phyloP scores from a whole-genome alignment of 2,329 filamentous ascomycete genomes.

The Exophiala lecanii-corni region DNA sequence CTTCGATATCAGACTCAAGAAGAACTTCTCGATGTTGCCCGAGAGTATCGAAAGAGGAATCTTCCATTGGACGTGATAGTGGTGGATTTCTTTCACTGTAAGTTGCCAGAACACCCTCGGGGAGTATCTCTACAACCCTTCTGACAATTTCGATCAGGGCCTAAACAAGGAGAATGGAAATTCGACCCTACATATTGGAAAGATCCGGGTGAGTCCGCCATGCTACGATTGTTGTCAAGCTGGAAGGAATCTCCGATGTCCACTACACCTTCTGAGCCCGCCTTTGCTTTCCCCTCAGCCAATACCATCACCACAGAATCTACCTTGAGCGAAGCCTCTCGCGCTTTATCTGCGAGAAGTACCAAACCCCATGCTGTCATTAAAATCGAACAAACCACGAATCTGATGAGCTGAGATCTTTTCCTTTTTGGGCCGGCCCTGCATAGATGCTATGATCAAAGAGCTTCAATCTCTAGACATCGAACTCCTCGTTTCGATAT shows the following conservation, averaged over 20 bases:
- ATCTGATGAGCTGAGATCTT: slow-evolving; percentile 11
- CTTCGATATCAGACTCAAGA: slow-evolving; percentile 63
- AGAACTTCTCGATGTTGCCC: slow-evolving; percentile 55
- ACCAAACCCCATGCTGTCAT: slow-evolving; percentile 3
- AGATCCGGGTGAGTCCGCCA: slow-evolving; percentile 47
- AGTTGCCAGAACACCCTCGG: not conserved
- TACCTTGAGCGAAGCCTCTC: no score
- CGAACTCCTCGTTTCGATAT: slow-evolving; percentile 66
- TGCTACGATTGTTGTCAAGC: slow-evolving; percentile 15
- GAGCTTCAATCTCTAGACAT: slow-evolving; percentile 56
- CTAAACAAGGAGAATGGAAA: slow-evolving; percentile 62
- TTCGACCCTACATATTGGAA: slow-evolving; percentile 63
- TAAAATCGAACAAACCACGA: slow-evolving; percentile 9
- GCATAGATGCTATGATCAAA: slow-evolving; percentile 55
- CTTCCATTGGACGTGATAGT: slow-evolving; percentile 63
- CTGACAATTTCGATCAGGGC: slow-evolving; percentile 39
- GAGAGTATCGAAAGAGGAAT: slow-evolving; percentile 53
- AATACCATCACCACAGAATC: no score
- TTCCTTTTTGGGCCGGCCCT: slow-evolving; percentile 1
- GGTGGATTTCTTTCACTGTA: slow-evolving; percentile 61
- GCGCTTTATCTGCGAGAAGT: slow-evolving; percentile 3
- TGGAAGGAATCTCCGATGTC: slow-evolving; percentile 14
- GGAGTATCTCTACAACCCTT: not conserved
- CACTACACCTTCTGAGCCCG: slow-evolving; percentile 6
- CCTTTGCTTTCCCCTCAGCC: slow-evolving; percentile 3